Evolutionary conservation across 106 monocot genomes (phyloP), one percentile per base, ranked within the genome.

Genomic region (Phalaenopsis equestris): DNA sequence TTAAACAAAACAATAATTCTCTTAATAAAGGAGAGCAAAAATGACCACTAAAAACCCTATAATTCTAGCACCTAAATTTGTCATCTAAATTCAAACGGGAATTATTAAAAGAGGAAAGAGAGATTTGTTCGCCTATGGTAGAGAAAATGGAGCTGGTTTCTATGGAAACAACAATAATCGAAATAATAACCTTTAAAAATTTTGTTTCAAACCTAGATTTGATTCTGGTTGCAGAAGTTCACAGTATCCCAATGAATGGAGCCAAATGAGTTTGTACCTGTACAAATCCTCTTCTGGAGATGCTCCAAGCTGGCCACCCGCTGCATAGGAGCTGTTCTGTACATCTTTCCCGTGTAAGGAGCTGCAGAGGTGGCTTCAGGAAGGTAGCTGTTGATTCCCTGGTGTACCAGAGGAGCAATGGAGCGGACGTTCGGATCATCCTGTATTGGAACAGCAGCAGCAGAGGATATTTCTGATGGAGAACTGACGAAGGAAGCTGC

Each of bases 211-310:
- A 14, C 9, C 72, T 72, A 72, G 76, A 75, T 82, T 41, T 82
- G 67, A 24, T 82, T 86, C 23, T 86, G 75, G 79, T 36, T 75
- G 61, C 42, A 42, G 21, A 80, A 65, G 56, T 30, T 43, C 42
- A 82, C 67, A 7, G 82, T 41, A 14, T 86, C 86, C 81, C 85
- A 87, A 6, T 72, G 72, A 21, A 72, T 41, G 39, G 72, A 72
- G 72, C 15, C 17, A 41, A 14, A 36, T 2, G 41, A 0, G 0
- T 21, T 30, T 38, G 39, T 15, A 39, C 72, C 11, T 2, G 84
- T 81, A 61, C 80, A 65, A 4, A 91, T 86, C 58, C 82, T 74
- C 49, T 88, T 85, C 84, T 91, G 91, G 17, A 85, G 81, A 56
- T 81, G 81, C 55, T 87, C 90, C 81, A 86, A 52, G 81, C 87